A percentile compares a stretch with the other conserved stretches of the same genome.
Evolutionary conservation across 306 rosid species (phyloP).

Genomic region (Boehmeria nivea): DNA sequence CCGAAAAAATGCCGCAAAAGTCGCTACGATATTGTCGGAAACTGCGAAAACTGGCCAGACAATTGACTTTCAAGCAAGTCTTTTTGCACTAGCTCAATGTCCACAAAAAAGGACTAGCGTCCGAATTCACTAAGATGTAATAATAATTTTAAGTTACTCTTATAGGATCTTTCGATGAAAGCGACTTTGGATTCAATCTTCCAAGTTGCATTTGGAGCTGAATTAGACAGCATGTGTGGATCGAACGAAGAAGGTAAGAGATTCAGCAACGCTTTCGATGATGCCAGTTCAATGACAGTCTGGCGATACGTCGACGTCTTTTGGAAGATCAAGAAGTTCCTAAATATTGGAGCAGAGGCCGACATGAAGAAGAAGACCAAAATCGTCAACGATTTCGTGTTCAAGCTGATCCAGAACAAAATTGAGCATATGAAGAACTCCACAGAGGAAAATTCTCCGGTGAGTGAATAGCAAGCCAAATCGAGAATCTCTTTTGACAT

Average conservation of each 20-base stretch:
- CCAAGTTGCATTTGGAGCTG: conserved; percentile 73
- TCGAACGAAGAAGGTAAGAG: conserved; percentile 62
- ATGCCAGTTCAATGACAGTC: conserved; percentile 49
- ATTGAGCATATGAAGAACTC: conserved; percentile 40
- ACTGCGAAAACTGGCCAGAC: conserved; percentile 35
- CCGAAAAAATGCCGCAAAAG: conserved; percentile 57
- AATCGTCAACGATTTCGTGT: conserved; percentile 43
- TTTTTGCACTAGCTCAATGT: conserved; percentile 1
- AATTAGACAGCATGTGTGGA: conserved; percentile 76
- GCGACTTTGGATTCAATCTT: conserved; percentile 65
- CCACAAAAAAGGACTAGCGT: conserved; percentile 8
- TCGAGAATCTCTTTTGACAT: not conserved
- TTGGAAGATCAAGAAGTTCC: conserved; percentile 66
- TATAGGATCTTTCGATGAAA: conserved; percentile 57
- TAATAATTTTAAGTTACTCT: conserved; percentile 1
- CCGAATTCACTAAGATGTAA: not conserved
- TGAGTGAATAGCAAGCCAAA: conserved; percentile 26
- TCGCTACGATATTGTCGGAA: conserved; percentile 53
- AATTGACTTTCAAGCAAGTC: conserved; percentile 59
- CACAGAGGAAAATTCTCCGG: conserved; percentile 31
- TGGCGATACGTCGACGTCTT: conserved; percentile 61
- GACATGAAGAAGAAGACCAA: conserved; percentile 28
- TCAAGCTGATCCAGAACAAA: conserved; percentile 46
- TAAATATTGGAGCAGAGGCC: conserved; percentile 68
- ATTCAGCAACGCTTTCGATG: conserved; percentile 54